Base-by-base conservation (phyloP, 345 rosid species). In the Gossypium australe region DNA sequence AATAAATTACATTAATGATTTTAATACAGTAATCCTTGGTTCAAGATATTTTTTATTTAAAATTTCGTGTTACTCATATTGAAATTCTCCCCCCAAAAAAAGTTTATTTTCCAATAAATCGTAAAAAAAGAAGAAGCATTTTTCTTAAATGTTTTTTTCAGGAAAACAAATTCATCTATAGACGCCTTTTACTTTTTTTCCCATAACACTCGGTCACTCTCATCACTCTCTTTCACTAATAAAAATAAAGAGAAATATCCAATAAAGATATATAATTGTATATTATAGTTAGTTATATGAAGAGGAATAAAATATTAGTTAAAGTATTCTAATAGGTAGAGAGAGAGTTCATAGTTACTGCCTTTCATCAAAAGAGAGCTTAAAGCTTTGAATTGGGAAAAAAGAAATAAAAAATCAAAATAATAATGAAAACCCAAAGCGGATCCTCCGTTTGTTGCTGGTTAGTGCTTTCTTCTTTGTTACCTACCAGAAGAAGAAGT, bases 391-490 rank as follows among this genome's bases (percentile, higher is more conserved):
- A 66, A 29, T 7, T 48, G 2, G 41, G 43, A 9, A 56, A 56
- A 3, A n/a, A 53, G 1, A 16, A 3, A 9, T 48, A n/a, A 49
- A 14, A 18, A 27, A 55, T 55, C 9, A 55, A 16, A 53, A 55
- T 55, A 55, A 56, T 56, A 45, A 63, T 6, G 3, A n/a, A 48
- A 72, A 17, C 12, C 51, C 72, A 8, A 25, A 7, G 27, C 34
- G 58, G 74, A 22, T 57, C 29, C 27, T 57, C 62, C 62, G 13
- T 11, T 58, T 58, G 62, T 74, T 84, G 86, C 83, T 82, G 89
- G 84, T 89, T 83, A 60, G 77, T 48, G 67, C 58, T 70, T 52
- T 60, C 27, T 56, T 63, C 29, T 81, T 76, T 75, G 67, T 81
- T 71, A 72, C 84, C 72, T 38, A 77, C 76, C 29, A 27, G 48